Conservation (phyloP, 2,329 filamentous ascomycete species). For the Botrytis fabae region DNA sequence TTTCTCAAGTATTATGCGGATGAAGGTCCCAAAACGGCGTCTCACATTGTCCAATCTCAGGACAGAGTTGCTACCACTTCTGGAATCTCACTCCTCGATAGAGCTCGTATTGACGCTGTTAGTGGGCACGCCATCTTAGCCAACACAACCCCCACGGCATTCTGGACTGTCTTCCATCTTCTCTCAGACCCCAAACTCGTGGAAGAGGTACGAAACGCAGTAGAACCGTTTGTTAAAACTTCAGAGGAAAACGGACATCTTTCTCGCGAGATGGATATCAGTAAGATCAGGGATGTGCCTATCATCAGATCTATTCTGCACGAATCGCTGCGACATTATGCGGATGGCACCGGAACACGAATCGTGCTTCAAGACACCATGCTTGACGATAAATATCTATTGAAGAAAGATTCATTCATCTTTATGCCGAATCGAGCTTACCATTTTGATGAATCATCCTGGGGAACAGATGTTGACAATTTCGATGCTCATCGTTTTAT, state of each 20-base stretch:
- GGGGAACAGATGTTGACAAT: not conserved
- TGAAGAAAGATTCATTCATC: conserved; percentile 8
- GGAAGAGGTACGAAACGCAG: not conserved
- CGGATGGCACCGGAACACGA: not conserved
- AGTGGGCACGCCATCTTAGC: not conserved
- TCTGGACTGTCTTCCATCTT: conserved; percentile 2
- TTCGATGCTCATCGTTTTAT: conserved; percentile 5
- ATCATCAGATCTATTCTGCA: not conserved
- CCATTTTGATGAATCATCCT: not conserved
- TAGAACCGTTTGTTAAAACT: not conserved
- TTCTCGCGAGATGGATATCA: not conserved
- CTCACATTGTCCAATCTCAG: not conserved
- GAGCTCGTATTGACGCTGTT: not conserved
- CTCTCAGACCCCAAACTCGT: not conserved
- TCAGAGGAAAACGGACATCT: not conserved
- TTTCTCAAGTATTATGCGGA: conserved; percentile 6
- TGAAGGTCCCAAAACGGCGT: not conserved
- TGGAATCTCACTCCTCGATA: not conserved
- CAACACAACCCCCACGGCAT: conserved; percentile 6
- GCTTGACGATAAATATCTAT: not conserved
- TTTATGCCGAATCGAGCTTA: conserved; percentile 3
- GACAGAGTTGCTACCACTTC: not conserved
- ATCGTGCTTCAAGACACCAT: conserved; percentile 6
- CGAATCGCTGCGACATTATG: not conserved
- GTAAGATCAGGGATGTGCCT: not conserved